Evolutionary conservation across 2,329 filamentous ascomycete species (phyloP).

Genomic region (Monosporascus sp.): DNA sequence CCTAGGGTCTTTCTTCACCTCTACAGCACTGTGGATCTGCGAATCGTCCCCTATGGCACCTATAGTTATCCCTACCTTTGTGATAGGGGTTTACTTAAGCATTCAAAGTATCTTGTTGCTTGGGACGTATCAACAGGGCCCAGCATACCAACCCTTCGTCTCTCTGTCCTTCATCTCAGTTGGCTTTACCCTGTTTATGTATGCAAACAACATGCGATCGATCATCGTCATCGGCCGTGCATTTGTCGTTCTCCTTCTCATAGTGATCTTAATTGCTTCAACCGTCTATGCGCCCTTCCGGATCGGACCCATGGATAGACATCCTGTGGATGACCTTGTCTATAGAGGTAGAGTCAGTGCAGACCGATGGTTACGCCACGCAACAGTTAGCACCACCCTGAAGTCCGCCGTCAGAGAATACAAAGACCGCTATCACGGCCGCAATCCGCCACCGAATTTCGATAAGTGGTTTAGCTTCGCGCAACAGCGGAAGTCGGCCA

Average conservation of each 20-base stretch:
- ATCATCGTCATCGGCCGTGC: constrained; percentile 39
- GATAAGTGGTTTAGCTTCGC: constrained; percentile 82
- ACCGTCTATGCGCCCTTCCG: constrained; percentile 33
- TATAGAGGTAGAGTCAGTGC: constrained; percentile 43
- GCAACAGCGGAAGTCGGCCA: constrained; percentile 57
- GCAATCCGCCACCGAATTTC: constrained; percentile 74
- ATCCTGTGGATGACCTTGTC: constrained; percentile 46
- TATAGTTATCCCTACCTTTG: constrained; percentile 37
- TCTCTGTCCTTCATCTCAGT: constrained; percentile 34
- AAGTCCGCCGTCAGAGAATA: constrained; percentile 45
- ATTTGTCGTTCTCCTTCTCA: constrained; percentile 34
- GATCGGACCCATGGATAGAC: constrained; percentile 25
- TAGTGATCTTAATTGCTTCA: constrained; percentile 31
- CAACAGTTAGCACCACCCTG: constrained; percentile 42
- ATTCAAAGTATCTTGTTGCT: constrained; percentile 31
- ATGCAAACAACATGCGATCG: constrained; percentile 37
- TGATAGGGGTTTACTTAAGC: constrained; percentile 34
- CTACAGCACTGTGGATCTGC: constrained; percentile 40
- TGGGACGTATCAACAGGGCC: constrained; percentile 43
- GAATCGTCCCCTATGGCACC: constrained; percentile 42
- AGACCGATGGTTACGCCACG: constrained; percentile 45
- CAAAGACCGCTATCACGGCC: constrained; percentile 50
- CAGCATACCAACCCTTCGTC: constrained; percentile 30
- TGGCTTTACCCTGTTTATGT: constrained; percentile 40
- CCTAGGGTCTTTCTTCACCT: constrained; percentile 40